phyloP scores from a whole-genome alignment of 139 green algal species.

The Pleodorina starrii region DNA sequence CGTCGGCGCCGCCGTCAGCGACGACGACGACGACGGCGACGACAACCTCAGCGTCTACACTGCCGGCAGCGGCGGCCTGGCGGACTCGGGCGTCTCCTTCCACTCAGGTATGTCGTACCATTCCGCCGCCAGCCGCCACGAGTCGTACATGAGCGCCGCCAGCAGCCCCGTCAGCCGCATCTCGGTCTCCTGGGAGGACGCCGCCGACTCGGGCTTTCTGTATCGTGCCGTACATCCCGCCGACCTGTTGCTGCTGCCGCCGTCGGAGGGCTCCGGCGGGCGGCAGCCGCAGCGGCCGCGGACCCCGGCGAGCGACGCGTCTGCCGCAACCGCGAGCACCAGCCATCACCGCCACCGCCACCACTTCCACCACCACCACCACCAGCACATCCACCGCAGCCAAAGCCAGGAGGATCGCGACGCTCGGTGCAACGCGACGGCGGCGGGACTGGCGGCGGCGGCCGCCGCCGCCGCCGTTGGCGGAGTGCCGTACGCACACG shows the following conservation, averaged over 20 bases:
- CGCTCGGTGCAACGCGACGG: background rate
- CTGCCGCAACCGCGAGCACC: background rate
- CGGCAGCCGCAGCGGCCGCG: background rate
- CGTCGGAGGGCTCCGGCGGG: background rate
- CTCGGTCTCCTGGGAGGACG: background rate
- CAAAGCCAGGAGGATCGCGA: background rate
- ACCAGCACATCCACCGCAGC: background rate
- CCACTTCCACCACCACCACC: background rate
- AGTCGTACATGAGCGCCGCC: constrained; percentile 41
- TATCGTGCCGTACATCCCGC: constrained; percentile 28
- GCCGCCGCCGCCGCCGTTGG: constrained; percentile 16
- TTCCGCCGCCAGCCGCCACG: constrained; percentile 4
- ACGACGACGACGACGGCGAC: background rate
- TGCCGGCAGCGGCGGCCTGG: background rate
- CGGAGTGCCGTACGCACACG: constrained; percentile 27
- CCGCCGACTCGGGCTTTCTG: constrained; percentile 10
- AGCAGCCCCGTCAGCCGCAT: constrained; percentile 31
- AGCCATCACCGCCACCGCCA: background rate
- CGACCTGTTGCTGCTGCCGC: background rate
- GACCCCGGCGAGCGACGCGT: background rate
- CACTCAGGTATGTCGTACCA: background rate
- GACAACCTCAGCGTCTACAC: background rate
- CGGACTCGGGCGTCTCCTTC: background rate
- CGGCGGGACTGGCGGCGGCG: constrained; percentile 13
- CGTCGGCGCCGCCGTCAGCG: background rate